Percentiles rank a stretch among this genome's conserved stretches.
phyloP scores from a whole-genome alignment of 768 basidiomycete species.

The Panaeolus papilionaceus region DNA sequence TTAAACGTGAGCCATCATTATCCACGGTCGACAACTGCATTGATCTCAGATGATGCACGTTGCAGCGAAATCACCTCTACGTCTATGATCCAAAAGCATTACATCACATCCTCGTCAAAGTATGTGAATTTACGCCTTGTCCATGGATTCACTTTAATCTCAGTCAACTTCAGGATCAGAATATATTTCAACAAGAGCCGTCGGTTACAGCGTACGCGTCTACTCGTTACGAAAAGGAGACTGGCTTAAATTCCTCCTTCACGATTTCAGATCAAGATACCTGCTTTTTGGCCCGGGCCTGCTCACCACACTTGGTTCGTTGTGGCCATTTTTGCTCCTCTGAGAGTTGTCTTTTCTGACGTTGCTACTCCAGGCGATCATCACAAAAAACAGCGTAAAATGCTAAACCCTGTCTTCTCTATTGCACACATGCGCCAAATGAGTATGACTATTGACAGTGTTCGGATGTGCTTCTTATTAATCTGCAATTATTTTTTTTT shows the following conservation, averaged over 20 bases:
- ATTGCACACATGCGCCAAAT: conserved; percentile 38
- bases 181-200: conserved; percentile 13
- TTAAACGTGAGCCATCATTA: conserved; percentile 6
- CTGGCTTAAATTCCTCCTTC: neutral
- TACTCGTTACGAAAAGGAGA: conserved; percentile 22
- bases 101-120: conserved; percentile 44
- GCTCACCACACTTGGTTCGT: conserved; percentile 15
- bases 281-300: conserved; percentile 16
- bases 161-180: conserved; percentile 13
- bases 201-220: conserved; percentile 5
- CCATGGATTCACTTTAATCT: neutral
- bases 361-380: conserved; percentile 30
- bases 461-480: neutral
- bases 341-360: neutral
- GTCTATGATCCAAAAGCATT: conserved; percentile 44
- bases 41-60: neutral
- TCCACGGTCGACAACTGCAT: neutral
- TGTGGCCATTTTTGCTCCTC: neutral
- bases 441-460: conserved; percentile 22
- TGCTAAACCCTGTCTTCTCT: conserved; percentile 44
- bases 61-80: conserved; percentile 36
- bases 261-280: neutral
- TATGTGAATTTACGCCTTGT: conserved; percentile 28
- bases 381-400: conserved; percentile 40
- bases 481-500: neutral